Evolutionary conservation across 2,329 filamentous ascomycete genomes (phyloP), one percentile per base, ranked within the genome.

Genomic region (Pseudocercospora vitis): DNA sequence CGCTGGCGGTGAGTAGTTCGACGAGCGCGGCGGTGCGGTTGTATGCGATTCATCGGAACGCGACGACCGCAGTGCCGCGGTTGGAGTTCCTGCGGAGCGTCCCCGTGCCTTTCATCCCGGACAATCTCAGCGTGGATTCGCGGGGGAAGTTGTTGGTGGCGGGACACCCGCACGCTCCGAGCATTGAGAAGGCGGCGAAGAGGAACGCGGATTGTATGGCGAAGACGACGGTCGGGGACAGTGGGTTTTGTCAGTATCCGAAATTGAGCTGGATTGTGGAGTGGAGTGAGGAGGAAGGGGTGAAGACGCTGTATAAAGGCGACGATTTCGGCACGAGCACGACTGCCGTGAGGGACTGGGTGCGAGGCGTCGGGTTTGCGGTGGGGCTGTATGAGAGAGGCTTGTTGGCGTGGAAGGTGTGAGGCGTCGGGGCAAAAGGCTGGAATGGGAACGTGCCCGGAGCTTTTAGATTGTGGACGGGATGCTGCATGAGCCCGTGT

Each of bases 381-480:
- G 64, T 57, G 14, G 74, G 73, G 1, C 57, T 76, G 31, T 76
- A 76, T 56, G 73, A 73, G 37, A 64, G 57, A 28, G 74, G 74
- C 0, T 19, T 76, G 0, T 46, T 76, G 52, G 61, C 73, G 4
- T 71, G 72, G 50, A 68, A 62, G 52, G 62, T 62, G 42, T 58
- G 48, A 52, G n/a, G n/a, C n/a, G n/a, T n/a, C n/a, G n/a, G n/a
- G n/a, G n/a, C n/a, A n/a, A n/a, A n/a, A n/a, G n/a, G n/a, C n/a
- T n/a, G n/a, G n/a, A n/a, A n/a, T n/a, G n/a, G n/a, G n/a, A n/a
- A n/a, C n/a, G n/a, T n/a, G n/a, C n/a, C n/a, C n/a, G n/a, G 32
- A 16, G 1, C n/a, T 35, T n/a, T 16, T 16, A 2, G 1, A n/a
- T 12, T 5, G n/a, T 3, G 32, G 3, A 35, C 4, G 18, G 4